phyloP scores from a whole-genome alignment of 495 filamentous ascomycete genomes.

The Cetradonia linearis region DNA sequence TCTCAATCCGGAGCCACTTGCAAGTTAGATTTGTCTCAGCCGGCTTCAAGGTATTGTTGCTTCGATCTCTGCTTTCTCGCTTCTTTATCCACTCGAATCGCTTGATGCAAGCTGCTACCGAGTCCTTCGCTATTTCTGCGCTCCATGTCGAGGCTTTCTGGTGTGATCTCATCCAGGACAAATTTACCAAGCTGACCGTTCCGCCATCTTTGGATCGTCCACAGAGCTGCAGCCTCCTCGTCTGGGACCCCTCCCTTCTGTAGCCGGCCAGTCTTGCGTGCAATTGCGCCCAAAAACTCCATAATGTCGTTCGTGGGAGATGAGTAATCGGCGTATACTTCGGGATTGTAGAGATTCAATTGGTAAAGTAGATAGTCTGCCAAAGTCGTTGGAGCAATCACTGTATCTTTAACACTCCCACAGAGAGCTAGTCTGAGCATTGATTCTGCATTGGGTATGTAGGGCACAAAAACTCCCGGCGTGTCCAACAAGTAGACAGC shows the following conservation, averaged over 20 bases:
- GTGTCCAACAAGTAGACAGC: constrained; percentile 62
- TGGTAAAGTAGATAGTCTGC: constrained; percentile 85
- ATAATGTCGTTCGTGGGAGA: constrained; percentile 73
- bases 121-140: constrained; percentile 16
- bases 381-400: constrained; percentile 62
- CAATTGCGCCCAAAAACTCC: constrained; percentile 57
- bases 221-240: constrained; percentile 63
- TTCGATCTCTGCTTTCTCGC: constrained; percentile 29
- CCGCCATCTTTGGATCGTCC: constrained; percentile 79
- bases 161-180: constrained; percentile 65
- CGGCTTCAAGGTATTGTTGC: constrained; percentile 4
- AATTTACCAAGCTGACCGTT: constrained; percentile 65
- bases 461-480: constrained; percentile 86
- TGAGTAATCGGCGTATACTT: constrained; percentile 53
- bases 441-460: constrained; percentile 67
- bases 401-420: constrained; percentile 80
- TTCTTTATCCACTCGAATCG: constrained; percentile 32
- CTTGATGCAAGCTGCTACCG: constrained; percentile 37
- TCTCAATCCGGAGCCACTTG: too few relatives aligned
- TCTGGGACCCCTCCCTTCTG: constrained; percentile 63
- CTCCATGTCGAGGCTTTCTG: constrained; percentile 31
- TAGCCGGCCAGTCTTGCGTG: constrained; percentile 63
- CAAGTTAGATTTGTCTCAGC: neutral
- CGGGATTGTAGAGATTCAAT: constrained; percentile 54
- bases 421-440: constrained; percentile 91